These are phyloP conservation scores for Tripidium arundinaceum DNA, from an alignment of 202 grass and related monocot genomes.

Conservation along the genomic window DNA sequence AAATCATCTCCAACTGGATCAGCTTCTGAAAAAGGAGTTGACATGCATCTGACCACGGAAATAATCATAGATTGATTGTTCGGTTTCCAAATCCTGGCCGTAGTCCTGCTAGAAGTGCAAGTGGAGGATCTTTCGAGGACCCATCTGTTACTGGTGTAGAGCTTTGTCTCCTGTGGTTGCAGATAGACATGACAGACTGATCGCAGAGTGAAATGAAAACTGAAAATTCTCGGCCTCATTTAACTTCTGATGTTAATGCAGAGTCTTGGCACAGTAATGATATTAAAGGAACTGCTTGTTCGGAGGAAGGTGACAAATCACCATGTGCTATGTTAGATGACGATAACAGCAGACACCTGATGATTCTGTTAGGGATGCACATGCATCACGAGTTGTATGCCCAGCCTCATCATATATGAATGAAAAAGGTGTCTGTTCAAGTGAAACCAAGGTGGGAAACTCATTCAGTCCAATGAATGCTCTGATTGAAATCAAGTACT, in stretches of 20 bases:
- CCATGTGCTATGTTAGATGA: slow-evolving; percentile 40
- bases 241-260: slow-evolving; percentile 48
- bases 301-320: slow-evolving; percentile 67
- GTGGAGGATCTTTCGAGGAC: slow-evolving; percentile 61
- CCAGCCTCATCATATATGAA: slow-evolving; percentile 50
- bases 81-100: slow-evolving; percentile 73
- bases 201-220: slow-evolving; percentile 53
- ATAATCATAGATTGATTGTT: slow-evolving; percentile 71
- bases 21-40: no score
- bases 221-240: slow-evolving; percentile 42
- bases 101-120: slow-evolving; percentile 64
- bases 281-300: slow-evolving; percentile 46
- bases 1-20: slow-evolving; percentile 44
- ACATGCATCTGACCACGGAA: not conserved
- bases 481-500: slow-evolving; percentile 91
- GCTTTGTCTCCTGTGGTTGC: slow-evolving; percentile 48
- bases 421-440: slow-evolving; percentile 48
- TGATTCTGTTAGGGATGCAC: slow-evolving; percentile 46
- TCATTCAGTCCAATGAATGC: slow-evolving; percentile 85
- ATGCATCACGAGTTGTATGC: slow-evolving; percentile 36
- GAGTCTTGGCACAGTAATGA: slow-evolving; percentile 74
- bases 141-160: slow-evolving; percentile 50
- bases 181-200: slow-evolving; percentile 62
- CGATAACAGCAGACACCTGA: slow-evolving; percentile 38
- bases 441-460: slow-evolving; percentile 44